A percentile compares a stretch with the other conserved stretches of the same genome.
Conservation (phyloP, 768 basidiomycete genomes). For the Termitomyces sp. region DNA sequence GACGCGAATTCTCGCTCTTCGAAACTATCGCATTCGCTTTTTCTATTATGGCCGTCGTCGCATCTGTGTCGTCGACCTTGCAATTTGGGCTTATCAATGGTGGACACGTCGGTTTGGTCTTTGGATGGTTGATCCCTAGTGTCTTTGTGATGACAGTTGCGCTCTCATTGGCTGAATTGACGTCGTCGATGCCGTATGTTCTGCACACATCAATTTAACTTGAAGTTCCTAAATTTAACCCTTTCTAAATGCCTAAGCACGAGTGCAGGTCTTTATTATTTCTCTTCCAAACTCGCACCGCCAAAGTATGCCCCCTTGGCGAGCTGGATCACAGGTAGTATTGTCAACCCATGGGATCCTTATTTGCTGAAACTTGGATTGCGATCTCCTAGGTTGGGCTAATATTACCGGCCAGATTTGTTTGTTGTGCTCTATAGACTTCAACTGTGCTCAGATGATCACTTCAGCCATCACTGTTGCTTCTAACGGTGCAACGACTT, state of each 20-base stretch:
- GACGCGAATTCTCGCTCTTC: neutral
- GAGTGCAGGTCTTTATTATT: constrained; percentile 75
- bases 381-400: constrained; percentile 45
- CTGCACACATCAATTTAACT: neutral
- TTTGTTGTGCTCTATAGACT: constrained; percentile 71
- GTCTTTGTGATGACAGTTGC: constrained; percentile 65
- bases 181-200: constrained; percentile 74
- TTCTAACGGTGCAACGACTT: constrained; percentile 43
- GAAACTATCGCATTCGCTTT: constrained; percentile 45
- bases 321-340: constrained; percentile 51
- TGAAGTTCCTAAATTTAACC: neutral
- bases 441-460: constrained; percentile 76
- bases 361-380: neutral
- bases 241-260: constrained; percentile 36
- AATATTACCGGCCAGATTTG: constrained; percentile 64
- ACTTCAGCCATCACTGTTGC: constrained; percentile 61
- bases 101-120: constrained; percentile 73
- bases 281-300: constrained; percentile 69
- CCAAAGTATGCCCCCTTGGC: constrained; percentile 54
- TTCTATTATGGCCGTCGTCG: constrained; percentile 68
- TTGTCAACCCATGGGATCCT: too few relatives aligned
- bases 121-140: constrained; percentile 70
- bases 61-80: constrained; percentile 61
- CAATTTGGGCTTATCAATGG: constrained; percentile 61
- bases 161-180: constrained; percentile 66